Evolutionary conservation across 2,329 filamentous ascomycete genomes (phyloP).

Genomic region (Grosmannia penicillata): DNA sequence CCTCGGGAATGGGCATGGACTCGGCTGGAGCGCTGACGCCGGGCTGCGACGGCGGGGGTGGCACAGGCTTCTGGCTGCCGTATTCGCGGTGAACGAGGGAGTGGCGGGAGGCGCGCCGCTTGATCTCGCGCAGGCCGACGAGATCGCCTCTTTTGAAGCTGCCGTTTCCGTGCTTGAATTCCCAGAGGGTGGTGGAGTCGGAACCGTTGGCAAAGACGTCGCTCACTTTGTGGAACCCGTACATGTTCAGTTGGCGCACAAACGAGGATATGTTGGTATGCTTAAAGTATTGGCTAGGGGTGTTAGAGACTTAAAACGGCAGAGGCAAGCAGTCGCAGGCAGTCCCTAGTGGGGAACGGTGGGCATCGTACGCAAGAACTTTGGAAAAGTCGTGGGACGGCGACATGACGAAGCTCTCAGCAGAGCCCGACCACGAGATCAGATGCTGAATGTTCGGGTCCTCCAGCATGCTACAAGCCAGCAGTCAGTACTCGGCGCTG

Average conservation of each 20-base stretch:
- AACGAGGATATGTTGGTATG: slow-evolving; percentile 99
- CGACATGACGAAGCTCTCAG: slow-evolving; percentile 98
- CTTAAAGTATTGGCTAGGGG: slow-evolving; percentile 84
- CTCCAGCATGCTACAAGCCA: slow-evolving; percentile 72
- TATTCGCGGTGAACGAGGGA: slow-evolving; percentile 88
- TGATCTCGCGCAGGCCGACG: slow-evolving; percentile 84
- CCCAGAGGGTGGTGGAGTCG: slow-evolving; percentile 89
- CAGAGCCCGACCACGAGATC: slow-evolving; percentile 87
- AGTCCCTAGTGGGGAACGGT: slow-evolving; percentile 3
- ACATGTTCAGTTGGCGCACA: slow-evolving; percentile 97
- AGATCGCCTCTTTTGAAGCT: slow-evolving; percentile 94
- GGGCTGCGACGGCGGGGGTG: slow-evolving; percentile 57
- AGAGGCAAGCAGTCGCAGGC: too few species aligned
- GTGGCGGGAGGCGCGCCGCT: slow-evolving; percentile 83
- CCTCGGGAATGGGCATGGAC: slow-evolving; percentile 60
- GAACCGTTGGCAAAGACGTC: slow-evolving; percentile 95
- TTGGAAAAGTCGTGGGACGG: slow-evolving; percentile 96
- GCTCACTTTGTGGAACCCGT: slow-evolving; percentile 98
- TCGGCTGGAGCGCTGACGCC: slow-evolving; percentile 81
- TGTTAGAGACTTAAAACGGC: too few species aligned
- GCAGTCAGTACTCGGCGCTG: neutral
- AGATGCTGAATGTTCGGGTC: slow-evolving; percentile 85
- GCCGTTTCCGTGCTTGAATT: slow-evolving; percentile 95
- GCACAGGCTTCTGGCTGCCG: slow-evolving; percentile 57
- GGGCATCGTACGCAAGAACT: slow-evolving; percentile 69